Base-by-base conservation (phyloP, 345 rosid genomes). In the Citrus reticulata region DNA sequence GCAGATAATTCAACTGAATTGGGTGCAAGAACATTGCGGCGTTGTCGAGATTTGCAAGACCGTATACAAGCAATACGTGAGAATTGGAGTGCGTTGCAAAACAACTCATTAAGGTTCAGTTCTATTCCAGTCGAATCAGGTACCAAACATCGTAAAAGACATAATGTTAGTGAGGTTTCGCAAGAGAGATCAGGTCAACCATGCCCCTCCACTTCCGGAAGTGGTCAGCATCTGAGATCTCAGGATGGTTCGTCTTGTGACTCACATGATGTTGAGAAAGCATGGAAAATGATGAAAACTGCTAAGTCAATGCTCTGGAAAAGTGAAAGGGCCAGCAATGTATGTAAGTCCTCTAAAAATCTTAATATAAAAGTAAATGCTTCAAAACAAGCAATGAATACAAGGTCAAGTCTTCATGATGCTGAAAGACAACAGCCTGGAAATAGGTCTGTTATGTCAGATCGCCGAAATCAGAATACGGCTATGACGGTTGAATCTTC, bases 271-370 rank as follows among this genome's bases (percentile, higher is more conserved):
- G 70, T 84, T 68, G 62, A 82, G 57, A 87, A 86, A 78, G 95
- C 93, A 39, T 89, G 93, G 93, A 88, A 88, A 86, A 89, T 89
- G 91, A 78, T 88, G 93, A 80, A 82, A 69, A 78, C 73, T 62
- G 91, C 93, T 11, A 88, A 84, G 82, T 82, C 83, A n/a, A 74
- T 69, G 32, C 81, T 79, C 40, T n/a, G 57, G 37, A 81, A 77
- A 24, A 32, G 24, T 76, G 58, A 25, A 68, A 75, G 30, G 25
- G 65, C 68, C 6, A 81, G 73, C 59, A 69, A 66, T 62, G 72
- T 69, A 62, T 62, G 20, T 27, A 70, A 29, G 61, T 65, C 27
- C 29, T 69, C 77, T 29, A 88, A 80, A 68, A 30, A 32, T 70
- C 73, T 55, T 49, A 29, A 60, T 16, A 9, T 25, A 60, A 29